Base-by-base conservation (phyloP, 805 yeast species). In the Ascoidea asiatica region DNA sequence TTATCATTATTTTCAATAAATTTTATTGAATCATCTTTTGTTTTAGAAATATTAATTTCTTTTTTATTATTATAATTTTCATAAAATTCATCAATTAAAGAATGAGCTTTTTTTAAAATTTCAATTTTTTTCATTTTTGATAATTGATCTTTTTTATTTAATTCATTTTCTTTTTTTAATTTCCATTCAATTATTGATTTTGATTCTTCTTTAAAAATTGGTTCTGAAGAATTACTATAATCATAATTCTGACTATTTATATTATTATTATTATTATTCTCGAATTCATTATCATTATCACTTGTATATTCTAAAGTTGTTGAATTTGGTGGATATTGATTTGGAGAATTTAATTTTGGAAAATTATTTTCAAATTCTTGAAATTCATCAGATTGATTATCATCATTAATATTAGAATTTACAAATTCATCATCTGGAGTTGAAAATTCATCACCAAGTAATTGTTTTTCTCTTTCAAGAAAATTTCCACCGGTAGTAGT, bases 1-100 rank as follows among this genome's bases (percentile, higher is more conserved):
- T 40, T 43, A 38, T 49, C 52, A 43, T 50, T 44, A 19, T 49
- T 49, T 33, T 45, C 42, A 13, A 47, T 40, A 22, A 49, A 49
- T 8, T 19, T 33, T 15, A 41, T 43, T 19, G 44, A 50, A 37
- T 49, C 52, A 4, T 49, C 48, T 38, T 43, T 43, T 19, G 47
- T 48, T 23, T 44, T 37, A 22, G 39, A 37, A n/a, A 49, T 47
- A 19, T 45, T 47, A 17, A 43, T 22, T 35, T 45, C 46, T 20
- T 44, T 49, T 19, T 49, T 49, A 37, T 41, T 18, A 17, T 45
- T 47, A 42, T 49, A 49, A 42, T 47, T 44, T 36, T 49, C 52
- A 23, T 49, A 49, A 37, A 49, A 49, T 36, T 49, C 50, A 21
- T 49, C 52, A 21, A 46, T 49, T 15, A 49, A 37, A 13, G 37